Evolutionary conservation across 495 filamentous ascomycete species (phyloP).

Genomic region (Aspergillus heteromorphus): DNA sequence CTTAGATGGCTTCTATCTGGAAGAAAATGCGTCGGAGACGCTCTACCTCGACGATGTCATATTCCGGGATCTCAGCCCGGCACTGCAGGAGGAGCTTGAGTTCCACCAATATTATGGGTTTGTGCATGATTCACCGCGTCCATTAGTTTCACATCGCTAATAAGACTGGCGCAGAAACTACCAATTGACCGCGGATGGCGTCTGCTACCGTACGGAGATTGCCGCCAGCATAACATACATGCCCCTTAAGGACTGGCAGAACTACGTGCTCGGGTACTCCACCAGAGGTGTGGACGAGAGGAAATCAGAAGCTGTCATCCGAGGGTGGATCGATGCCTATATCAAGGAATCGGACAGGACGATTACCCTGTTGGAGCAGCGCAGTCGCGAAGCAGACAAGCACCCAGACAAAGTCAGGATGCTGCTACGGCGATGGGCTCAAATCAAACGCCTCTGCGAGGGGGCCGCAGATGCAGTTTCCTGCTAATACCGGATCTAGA

Average conservation of each 20-base stretch:
- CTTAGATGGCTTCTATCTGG: slow-evolving; percentile 69
- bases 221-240: slow-evolving; percentile 53
- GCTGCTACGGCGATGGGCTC: slow-evolving; percentile 46
- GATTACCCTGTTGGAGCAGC: slow-evolving; percentile 30
- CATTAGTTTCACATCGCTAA: not conserved
- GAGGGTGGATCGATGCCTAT: slow-evolving; percentile 37
- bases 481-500: slow-evolving; percentile 9
- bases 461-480: slow-evolving; percentile 23
- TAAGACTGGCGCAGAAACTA: slow-evolving; percentile 45
- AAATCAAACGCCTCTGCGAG: slow-evolving; percentile 42
- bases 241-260: slow-evolving; percentile 39
- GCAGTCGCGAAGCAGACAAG: slow-evolving; percentile 20
- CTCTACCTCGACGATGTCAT: slow-evolving; percentile 64
- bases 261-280: slow-evolving; percentile 39
- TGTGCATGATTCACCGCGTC: slow-evolving; percentile 1
- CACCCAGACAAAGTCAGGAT: slow-evolving; percentile 26
- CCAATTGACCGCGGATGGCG: slow-evolving; percentile 52
- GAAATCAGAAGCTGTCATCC: slow-evolving; percentile 32
- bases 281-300: slow-evolving; percentile 26
- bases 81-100: slow-evolving; percentile 47
- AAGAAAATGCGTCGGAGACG: slow-evolving; percentile 62
- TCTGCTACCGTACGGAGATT: slow-evolving; percentile 68
- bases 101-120: slow-evolving; percentile 58
- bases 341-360: slow-evolving; percentile 28
- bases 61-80: slow-evolving; percentile 43